Evolutionary conservation across 345 rosid genomes (phyloP).

Genomic region (Aethionema arabicum): DNA sequence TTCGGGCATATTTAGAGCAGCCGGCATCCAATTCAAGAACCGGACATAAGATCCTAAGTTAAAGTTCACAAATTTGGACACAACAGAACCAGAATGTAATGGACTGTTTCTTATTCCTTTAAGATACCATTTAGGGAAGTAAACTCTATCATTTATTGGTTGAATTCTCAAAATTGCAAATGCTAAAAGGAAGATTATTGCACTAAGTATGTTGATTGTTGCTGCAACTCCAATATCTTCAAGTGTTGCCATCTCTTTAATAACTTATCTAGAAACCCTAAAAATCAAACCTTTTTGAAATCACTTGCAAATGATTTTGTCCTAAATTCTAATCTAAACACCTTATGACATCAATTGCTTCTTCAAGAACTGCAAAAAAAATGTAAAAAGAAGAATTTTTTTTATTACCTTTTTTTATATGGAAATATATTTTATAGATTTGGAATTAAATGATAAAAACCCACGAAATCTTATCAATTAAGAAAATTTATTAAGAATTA

Average conservation of each 20-base stretch:
- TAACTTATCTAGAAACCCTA: neutral
- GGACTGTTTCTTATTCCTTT: slow-evolving; percentile 81
- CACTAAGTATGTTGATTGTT: slow-evolving; percentile 67
- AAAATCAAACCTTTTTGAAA: neutral
- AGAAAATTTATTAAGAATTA: neutral
- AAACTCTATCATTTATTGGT: slow-evolving; percentile 92
- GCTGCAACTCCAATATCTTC: slow-evolving; percentile 84
- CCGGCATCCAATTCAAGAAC: slow-evolving; percentile 95
- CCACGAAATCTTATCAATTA: neutral
- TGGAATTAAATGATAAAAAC: neutral
- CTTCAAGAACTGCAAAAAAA: slow-evolving; percentile 6
- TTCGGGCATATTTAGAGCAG: slow-evolving; percentile 86
- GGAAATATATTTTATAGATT: slow-evolving; percentile 11
- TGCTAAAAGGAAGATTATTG: slow-evolving; percentile 72
- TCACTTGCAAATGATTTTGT: slow-evolving; percentile 20
- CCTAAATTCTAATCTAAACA: neutral
- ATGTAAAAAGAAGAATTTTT: neutral
- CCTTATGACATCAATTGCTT: slow-evolving; percentile 6
- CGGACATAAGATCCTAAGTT: slow-evolving; percentile 61
- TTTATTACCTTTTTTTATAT: neutral
- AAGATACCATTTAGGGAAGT: slow-evolving; percentile 97
- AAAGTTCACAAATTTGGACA: slow-evolving; percentile 70
- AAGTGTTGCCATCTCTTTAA: slow-evolving; percentile 70
- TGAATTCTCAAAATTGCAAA: slow-evolving; percentile 88
- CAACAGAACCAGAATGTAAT: slow-evolving; percentile 53